phyloP scores from a whole-genome alignment of 352 stramenopile species.

The Pythium diclinum region DNA sequence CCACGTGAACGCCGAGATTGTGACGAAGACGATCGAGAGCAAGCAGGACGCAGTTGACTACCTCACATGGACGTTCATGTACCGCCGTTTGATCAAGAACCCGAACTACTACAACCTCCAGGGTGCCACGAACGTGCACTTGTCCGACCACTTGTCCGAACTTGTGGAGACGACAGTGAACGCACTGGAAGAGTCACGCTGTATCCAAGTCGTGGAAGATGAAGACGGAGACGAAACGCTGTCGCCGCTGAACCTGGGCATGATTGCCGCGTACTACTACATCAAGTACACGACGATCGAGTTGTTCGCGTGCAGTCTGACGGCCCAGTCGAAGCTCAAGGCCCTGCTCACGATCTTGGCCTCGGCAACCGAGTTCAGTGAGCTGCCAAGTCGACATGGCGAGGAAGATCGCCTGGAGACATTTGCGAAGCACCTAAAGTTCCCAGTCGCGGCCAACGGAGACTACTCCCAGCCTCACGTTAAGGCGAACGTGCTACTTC shows the following conservation, averaged over 20 bases:
- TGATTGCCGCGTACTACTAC: conserved; percentile 99
- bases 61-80: conserved; percentile 99
- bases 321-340: conserved; percentile 95
- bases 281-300: conserved; percentile 99
- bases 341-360: conserved; percentile 96
- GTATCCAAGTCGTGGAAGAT: conserved; percentile 92
- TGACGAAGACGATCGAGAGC: conserved; percentile 97
- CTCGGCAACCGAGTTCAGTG: conserved; percentile 94
- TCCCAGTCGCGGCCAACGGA: conserved; percentile 81
- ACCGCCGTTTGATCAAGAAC: conserved; percentile 98
- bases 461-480: conserved; percentile 93
- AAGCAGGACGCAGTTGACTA: conserved; percentile 99
- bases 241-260: conserved; percentile 96
- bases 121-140: conserved; percentile 86
- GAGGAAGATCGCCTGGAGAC: conserved; percentile 94
- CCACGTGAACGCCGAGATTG: conserved; percentile 98
- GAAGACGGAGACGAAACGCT: conserved; percentile 91
- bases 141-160: conserved; percentile 99
- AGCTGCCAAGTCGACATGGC: conserved; percentile 90
- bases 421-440: conserved; percentile 93
- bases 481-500: conserved; percentile 97
- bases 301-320: conserved; percentile 97
- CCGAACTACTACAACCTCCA: conserved; percentile 99
- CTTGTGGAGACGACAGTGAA: conserved; percentile 97
- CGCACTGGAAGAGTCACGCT: conserved; percentile 96